Percentiles rank a stretch among this genome's conserved stretches.
phyloP scores from a whole-genome alignment of 2,329 filamentous ascomycete genomes.

The Escovopsis weberi region DNA sequence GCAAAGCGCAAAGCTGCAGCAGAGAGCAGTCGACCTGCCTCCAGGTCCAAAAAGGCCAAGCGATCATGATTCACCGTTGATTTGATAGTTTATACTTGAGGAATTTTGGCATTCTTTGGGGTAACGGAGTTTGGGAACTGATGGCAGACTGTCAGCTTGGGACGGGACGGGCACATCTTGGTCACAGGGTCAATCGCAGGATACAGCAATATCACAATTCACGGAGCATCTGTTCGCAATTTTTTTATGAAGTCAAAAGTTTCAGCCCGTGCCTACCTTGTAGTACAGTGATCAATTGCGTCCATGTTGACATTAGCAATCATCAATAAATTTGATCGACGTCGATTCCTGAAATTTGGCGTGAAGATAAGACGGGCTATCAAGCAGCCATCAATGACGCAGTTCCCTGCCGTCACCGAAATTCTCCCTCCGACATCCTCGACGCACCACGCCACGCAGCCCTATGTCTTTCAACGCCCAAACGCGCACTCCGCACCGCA shows the following conservation, averaged over 20 bases:
- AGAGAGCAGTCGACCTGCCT: background rate
- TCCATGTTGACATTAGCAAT: background rate
- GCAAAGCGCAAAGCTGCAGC: constrained; percentile 11
- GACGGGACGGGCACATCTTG: background rate
- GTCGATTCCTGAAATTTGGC: background rate
- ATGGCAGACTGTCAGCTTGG: background rate
- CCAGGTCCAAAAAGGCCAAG: constrained; percentile 3
- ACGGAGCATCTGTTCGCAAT: background rate
- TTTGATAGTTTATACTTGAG: background rate
- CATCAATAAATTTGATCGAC: background rate
- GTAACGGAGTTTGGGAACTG: background rate
- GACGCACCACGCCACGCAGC: too few relatives aligned
- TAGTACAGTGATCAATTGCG: background rate
- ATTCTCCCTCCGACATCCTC: background rate
- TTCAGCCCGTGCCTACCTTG: background rate
- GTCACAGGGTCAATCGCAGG: background rate
- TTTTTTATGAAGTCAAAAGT: too few relatives aligned
- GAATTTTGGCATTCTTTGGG: background rate
- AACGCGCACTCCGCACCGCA: background rate
- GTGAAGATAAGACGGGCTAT: background rate
- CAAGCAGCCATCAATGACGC: background rate
- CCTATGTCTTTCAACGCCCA: too few relatives aligned
- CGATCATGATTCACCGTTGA: background rate
- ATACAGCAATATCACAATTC: too few relatives aligned
- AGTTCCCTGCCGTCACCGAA: background rate